These are phyloP conservation scores for Prunus kanzakura DNA, from an alignment of 306 rosid species.

Conservation along the genomic window DNA sequence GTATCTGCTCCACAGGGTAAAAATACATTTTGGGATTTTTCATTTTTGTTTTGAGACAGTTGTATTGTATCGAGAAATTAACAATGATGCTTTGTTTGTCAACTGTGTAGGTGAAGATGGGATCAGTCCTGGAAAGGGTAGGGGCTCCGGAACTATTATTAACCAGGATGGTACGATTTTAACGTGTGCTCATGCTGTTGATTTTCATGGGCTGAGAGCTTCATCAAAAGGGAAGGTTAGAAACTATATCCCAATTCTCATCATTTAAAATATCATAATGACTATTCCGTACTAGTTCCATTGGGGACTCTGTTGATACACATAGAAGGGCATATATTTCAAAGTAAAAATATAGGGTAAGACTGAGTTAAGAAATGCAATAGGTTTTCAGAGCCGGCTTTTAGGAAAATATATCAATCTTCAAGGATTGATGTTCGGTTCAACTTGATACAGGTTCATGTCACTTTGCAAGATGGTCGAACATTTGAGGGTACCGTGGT, in stretches of 20 bases:
- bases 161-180: constrained; percentile 76
- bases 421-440: not conserved
- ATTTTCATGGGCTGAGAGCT: constrained; percentile 51
- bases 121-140: constrained; percentile 41
- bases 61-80: not conserved
- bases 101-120: constrained; percentile 48
- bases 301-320: not conserved
- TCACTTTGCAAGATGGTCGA: constrained; percentile 90
- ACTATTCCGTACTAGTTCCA: not conserved
- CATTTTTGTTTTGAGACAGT: constrained; percentile 1
- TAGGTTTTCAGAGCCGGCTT: not conserved
- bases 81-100: not conserved
- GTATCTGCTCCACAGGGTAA: constrained; percentile 65
- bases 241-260: not conserved
- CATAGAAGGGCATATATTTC: not conserved
- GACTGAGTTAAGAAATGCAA: not conserved
- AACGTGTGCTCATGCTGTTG: constrained; percentile 85
- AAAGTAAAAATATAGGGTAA: not conserved
- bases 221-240: constrained; percentile 74
- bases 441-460: constrained; percentile 54
- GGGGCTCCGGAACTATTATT: constrained; percentile 87
- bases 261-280: not conserved
- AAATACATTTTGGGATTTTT: not conserved
- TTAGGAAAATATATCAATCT: not conserved
- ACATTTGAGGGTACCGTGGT: constrained; percentile 74